These are phyloP conservation scores for Heterobasidion irregulare DNA, from an alignment of 1,284 basidiomycete genomes.

Conservation along the genomic window DNA sequence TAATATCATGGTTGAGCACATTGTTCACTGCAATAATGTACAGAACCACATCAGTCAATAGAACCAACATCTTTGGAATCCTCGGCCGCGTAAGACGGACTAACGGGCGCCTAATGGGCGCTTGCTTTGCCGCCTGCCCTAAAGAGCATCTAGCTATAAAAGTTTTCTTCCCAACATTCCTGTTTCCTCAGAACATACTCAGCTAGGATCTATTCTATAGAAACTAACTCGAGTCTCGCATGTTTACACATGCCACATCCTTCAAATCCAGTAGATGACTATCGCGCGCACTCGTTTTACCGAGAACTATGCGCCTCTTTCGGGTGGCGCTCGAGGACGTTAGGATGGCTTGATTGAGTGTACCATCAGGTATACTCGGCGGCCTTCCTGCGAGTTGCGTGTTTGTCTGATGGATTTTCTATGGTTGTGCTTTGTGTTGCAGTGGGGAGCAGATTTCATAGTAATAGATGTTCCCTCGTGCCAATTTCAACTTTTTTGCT, in stretches of 20 bases:
- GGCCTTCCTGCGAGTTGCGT: conserved; percentile 52
- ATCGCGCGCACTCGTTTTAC: conserved; percentile 63
- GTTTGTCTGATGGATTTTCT: conserved; percentile 34
- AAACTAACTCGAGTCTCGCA: conserved; percentile 82
- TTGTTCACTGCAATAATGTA: too few relatives aligned
- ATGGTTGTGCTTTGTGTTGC: background rate
- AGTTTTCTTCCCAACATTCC: conserved; percentile 7
- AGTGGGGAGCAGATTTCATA: background rate
- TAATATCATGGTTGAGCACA: too few relatives aligned
- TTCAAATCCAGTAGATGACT: conserved; percentile 78
- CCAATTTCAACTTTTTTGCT: too few relatives aligned
- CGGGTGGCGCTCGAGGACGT: conserved; percentile 62
- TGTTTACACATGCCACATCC: conserved; percentile 79
- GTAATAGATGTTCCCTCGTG: too few relatives aligned
- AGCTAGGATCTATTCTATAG: conserved; percentile 85
- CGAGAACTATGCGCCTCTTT: conserved; percentile 43
- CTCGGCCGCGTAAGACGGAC: too few relatives aligned
- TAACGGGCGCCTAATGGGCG: background rate
- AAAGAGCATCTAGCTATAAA: conserved; percentile 28
- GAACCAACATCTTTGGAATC: too few relatives aligned
- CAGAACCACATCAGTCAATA: too few relatives aligned
- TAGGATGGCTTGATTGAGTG: conserved; percentile 33
- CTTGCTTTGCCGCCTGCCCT: conserved; percentile 11
- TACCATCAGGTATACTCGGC: conserved; percentile 27
- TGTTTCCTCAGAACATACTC: conserved; percentile 72